A percentile compares a stretch with the other conserved stretches of the same genome.
phyloP scores from a whole-genome alignment of 2,329 filamentous ascomycete genomes.

The Ophiostoma australiae region DNA sequence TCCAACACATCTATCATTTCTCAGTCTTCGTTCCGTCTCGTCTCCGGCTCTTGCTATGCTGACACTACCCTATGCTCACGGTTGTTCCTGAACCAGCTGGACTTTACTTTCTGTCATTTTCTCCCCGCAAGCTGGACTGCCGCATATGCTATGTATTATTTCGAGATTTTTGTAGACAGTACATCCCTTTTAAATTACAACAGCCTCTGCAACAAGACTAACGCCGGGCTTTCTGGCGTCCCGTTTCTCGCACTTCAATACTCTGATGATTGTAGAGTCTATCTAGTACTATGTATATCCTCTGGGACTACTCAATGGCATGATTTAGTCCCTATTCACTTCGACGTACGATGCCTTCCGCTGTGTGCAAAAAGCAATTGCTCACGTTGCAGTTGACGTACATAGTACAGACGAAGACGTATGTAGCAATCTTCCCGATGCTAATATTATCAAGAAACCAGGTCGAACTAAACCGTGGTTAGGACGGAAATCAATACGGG shows the following conservation, averaged over 20 bases:
- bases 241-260: too few species aligned
- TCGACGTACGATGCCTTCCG: too few species aligned
- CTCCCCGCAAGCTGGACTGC: conserved; percentile 5
- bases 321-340: neutral
- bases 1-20: conserved; percentile 6
- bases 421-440: neutral
- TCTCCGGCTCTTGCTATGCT: conserved; percentile 8
- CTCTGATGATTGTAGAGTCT: too few species aligned
- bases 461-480: neutral
- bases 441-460: neutral
- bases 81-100: neutral
- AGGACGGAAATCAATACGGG: neutral
- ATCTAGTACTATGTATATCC: too few species aligned
- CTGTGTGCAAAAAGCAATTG: neutral
- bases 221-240: too few species aligned
- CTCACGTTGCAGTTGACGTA: neutral
- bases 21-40: neutral
- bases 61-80: conserved; percentile 8
- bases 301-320: too few species aligned
- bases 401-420: neutral
- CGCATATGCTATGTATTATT: neutral
- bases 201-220: neutral
- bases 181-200: neutral
- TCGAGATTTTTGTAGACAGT: neutral
- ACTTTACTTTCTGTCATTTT: neutral